Conservation (phyloP, 2,329 filamentous ascomycete species). For the Diplodia sapinea region DNA sequence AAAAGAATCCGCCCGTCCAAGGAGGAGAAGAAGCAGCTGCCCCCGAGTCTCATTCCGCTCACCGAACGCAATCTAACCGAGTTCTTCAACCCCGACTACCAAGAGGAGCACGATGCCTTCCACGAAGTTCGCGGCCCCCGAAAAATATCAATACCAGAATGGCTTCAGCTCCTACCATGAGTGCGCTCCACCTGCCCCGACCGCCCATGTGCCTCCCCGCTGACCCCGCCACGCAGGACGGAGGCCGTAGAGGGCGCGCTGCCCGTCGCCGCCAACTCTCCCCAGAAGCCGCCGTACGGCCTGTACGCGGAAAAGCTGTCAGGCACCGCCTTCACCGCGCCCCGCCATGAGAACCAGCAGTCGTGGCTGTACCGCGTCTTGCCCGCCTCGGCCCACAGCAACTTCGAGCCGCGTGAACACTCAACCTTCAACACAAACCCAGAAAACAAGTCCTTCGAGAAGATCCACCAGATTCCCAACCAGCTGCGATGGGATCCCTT, state of each 20-base stretch:
- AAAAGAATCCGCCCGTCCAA: conserved; percentile 35
- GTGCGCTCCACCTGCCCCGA: conserved; percentile 55
- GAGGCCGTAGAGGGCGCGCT: conserved; percentile 78
- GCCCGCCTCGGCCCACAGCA: conserved; percentile 63
- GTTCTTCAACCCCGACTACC: conserved; percentile 41
- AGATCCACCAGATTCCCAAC: conserved; percentile 77
- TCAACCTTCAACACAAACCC: conserved; percentile 58
- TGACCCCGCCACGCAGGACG: conserved; percentile 57
- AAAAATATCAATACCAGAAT: conserved; percentile 78
- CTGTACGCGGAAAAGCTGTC: conserved; percentile 78
- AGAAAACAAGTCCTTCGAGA: conserved; percentile 57
- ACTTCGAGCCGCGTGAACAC: conserved; percentile 58
- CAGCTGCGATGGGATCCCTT: conserved; percentile 82
- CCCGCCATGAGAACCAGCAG: conserved; percentile 62
- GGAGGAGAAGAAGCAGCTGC: conserved; percentile 34
- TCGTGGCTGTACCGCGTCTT: conserved; percentile 65
- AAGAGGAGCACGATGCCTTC: conserved; percentile 63
- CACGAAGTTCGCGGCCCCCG: conserved; percentile 66
- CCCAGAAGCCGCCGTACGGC: conserved; percentile 77
- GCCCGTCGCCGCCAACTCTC: conserved; percentile 78
- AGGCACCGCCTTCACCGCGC: conserved; percentile 65
- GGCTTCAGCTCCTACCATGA: conserved; percentile 80
- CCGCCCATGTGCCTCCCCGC: neutral
- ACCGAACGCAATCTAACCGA: conserved; percentile 41
- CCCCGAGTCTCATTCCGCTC: conserved; percentile 39